Conservation (phyloP, 352 stramenopile species). For the Globisporangium parvum region DNA sequence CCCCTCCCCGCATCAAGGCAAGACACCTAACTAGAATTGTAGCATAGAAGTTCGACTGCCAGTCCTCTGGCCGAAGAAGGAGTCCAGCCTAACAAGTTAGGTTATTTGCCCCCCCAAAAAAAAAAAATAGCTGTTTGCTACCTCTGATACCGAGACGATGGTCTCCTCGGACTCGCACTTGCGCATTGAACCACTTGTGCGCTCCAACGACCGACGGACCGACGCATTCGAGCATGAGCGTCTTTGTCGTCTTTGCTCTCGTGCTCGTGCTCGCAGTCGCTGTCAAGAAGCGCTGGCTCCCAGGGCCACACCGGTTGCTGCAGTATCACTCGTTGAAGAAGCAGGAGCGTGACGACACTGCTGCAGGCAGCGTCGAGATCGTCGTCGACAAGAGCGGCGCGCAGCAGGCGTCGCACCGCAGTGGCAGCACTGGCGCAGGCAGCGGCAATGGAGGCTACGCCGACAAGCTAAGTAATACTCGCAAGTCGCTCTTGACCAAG, state of each 20-base stretch:
- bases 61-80: no score
- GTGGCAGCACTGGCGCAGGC: not conserved
- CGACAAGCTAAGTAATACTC: not conserved
- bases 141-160: no score
- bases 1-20: no score
- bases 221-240: not conserved
- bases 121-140: no score
- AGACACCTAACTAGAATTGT: no score
- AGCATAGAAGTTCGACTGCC: no score
- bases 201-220: not conserved
- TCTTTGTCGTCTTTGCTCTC: conserved; percentile 23
- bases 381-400: conserved; percentile 25
- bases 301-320: conserved; percentile 7
- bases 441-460: not conserved
- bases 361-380: conserved; percentile 27
- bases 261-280: conserved; percentile 20
- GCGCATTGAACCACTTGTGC: no score
- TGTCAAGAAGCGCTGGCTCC: conserved; percentile 20
- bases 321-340: conserved; percentile 29
- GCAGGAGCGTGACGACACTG: conserved; percentile 6
- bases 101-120: no score
- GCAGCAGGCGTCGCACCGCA: not conserved
- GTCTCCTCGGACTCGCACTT: no score
- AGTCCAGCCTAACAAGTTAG: no score
- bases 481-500: conserved; percentile 12